Base-by-base conservation (phyloP, 495 filamentous ascomycete species). In the Echria macrotheca region DNA sequence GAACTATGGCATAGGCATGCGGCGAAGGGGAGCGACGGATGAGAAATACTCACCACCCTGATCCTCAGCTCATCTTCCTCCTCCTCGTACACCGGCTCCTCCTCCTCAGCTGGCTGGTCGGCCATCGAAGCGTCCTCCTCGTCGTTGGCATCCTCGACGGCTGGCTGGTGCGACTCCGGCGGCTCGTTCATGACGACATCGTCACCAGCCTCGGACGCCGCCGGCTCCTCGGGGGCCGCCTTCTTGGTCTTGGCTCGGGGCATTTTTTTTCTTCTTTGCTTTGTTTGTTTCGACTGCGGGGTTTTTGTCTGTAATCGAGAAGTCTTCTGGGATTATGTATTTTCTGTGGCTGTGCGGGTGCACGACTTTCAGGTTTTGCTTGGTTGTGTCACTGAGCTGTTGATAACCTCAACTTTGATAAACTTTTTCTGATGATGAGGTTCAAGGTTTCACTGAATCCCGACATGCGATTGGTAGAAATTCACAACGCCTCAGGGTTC, bases 181-280 rank as follows among this genome's bases (percentile, higher is more conserved):
- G 61, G 66, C 47, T 78, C 73, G 18, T 76, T 65, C 82, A 85
- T 87, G 46, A 71, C 71, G 5, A 67, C 54, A 51, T 77, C 74
- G n/a, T 61, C 58, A 14, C 49, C 54, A n/a, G n/a, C n/a, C n/a
- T n/a, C n/a, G n/a, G n/a, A n/a, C n/a, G n/a, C n/a, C 23, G 32
- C 50, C 25, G 48, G 35, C 21, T 53, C 52, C 22, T 43, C 40
- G 18, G 54, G 19, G 38, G 42, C 51, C 9, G 55, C 48, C 46
- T 58, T 56, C 38, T 46, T 57, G 29, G 44, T 17, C 39, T 55
- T 63, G 33, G 67, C 37, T 53, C 53, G 69, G 18, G 63, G 60
- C 60, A 53, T 60, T 47, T 56, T 19, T n/a, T n/a, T n/a, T n/a
- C n/a, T n/a, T n/a, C n/a, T n/a, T n/a, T n/a, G n/a, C n/a, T n/a